phyloP scores from a whole-genome alignment of 2,329 filamentous ascomycete species.

The Trichoderma afroharzianum region DNA sequence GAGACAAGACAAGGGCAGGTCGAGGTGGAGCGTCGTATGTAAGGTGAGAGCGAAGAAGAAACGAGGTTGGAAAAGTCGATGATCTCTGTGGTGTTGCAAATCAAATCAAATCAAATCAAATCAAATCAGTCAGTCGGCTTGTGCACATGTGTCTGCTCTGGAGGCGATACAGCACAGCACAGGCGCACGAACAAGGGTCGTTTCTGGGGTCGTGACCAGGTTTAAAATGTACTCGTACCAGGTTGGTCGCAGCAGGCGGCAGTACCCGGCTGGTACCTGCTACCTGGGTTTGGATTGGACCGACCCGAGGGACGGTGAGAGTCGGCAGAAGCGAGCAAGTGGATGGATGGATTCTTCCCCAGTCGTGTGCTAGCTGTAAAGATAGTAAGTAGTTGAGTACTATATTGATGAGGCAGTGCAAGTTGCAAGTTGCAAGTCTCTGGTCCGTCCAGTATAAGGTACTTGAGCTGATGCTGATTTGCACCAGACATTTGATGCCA shows the following conservation, averaged over 20 bases:
- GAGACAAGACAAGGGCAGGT: constrained; percentile 1
- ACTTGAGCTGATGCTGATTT: background rate
- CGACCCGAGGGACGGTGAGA: background rate
- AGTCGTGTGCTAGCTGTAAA: background rate
- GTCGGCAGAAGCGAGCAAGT: background rate
- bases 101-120: background rate
- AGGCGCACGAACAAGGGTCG: background rate
- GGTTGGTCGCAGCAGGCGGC: background rate
- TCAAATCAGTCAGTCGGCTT: background rate
- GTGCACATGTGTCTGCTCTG: background rate
- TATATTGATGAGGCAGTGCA: background rate
- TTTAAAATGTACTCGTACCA: background rate
- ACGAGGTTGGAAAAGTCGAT: constrained; percentile 6
- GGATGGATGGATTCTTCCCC: background rate
- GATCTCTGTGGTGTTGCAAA: background rate
- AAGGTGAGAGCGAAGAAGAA: background rate
- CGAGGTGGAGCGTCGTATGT: constrained; percentile 3
- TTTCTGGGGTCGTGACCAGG: constrained; percentile 14
- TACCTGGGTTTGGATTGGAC: background rate
- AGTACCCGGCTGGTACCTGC: background rate
- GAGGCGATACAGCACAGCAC: background rate
- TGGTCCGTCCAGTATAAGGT: background rate
- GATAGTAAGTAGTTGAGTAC: background rate
- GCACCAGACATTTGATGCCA: background rate
- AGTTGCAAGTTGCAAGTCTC: background rate